Conservation (phyloP, 140 eudicot genomes). For the Ambrosia hybrid region DNA sequence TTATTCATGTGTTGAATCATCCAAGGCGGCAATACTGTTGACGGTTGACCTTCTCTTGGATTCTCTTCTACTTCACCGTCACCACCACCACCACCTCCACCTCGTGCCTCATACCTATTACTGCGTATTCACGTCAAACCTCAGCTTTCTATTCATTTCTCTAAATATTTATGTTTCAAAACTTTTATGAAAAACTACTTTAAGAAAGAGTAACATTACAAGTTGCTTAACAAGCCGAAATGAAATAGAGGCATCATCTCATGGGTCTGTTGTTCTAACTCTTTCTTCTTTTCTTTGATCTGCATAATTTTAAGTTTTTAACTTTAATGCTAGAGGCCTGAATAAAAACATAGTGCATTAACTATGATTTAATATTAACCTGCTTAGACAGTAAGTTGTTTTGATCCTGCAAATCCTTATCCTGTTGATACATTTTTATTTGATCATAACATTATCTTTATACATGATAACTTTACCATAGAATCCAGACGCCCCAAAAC, state of each 20-base stretch:
- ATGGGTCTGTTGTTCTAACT: constrained; percentile 30
- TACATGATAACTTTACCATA: background rate
- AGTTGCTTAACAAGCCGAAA: constrained; percentile 15
- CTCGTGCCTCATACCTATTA: constrained; percentile 8
- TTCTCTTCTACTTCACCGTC: constrained; percentile 36
- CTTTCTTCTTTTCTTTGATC: constrained; percentile 56
- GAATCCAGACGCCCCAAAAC: background rate
- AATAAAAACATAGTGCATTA: background rate
- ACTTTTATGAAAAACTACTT: background rate
- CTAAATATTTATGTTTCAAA: background rate
- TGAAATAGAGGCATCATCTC: constrained; percentile 25
- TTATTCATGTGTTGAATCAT: constrained; percentile 33
- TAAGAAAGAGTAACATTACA: constrained; percentile 20
- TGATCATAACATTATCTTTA: background rate
- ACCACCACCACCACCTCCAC: constrained; percentile 20
- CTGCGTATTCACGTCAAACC: constrained; percentile 15
- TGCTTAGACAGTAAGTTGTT: constrained; percentile 56
- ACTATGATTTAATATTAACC: constrained; percentile 31
- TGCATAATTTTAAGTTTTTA: constrained; percentile 10
- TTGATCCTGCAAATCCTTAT: constrained; percentile 72
- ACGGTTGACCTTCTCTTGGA: constrained; percentile 27
- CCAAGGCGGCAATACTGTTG: constrained; percentile 37
- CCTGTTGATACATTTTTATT: constrained; percentile 41
- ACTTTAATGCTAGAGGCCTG: background rate
- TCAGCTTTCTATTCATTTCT: background rate